Conservation (phyloP, 2,329 filamentous ascomycete species). For the Ophiostoma perfectum region DNA sequence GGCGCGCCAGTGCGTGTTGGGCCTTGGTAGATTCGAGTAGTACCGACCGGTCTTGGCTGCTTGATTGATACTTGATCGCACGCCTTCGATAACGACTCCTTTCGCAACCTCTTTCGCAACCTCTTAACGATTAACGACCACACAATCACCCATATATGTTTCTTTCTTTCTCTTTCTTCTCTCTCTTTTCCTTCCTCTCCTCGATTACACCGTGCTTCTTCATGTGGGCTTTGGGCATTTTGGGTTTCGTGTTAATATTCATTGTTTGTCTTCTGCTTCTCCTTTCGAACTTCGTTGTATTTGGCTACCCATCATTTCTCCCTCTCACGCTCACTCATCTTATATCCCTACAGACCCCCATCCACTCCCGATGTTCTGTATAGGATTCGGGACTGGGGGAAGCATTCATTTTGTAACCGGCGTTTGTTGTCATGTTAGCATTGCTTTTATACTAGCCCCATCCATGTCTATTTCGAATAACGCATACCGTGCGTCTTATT, state of each 20-base stretch:
- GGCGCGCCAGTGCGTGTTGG: constrained; percentile 57
- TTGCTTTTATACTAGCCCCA: constrained; percentile 6
- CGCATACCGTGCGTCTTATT: not conserved
- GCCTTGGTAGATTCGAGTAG: constrained; percentile 44
- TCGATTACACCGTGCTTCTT: too few species aligned
- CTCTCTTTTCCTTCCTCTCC: not conserved
- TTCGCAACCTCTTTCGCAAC: too few species aligned
- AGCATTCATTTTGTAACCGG: not conserved
- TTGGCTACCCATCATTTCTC: not conserved
- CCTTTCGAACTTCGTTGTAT: not conserved
- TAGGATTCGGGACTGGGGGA: not conserved
- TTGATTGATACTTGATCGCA: too few species aligned
- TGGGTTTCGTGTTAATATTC: not conserved
- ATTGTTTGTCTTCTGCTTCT: not conserved
- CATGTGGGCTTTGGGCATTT: not conserved
- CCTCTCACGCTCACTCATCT: constrained; percentile 11
- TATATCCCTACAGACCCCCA: constrained; percentile 7
- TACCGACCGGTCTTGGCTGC: too few species aligned
- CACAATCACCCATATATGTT: too few species aligned
- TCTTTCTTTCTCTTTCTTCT: not conserved
- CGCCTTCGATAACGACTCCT: too few species aligned
- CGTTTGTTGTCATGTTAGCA: constrained; percentile 15
- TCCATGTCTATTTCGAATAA: not conserved
- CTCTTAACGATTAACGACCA: constrained; percentile 22
- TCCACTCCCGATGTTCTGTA: not conserved